These are phyloP conservation scores for Cladosporium sp. DNA, from an alignment of 2,329 filamentous ascomycete genomes.

Conservation along the genomic window DNA sequence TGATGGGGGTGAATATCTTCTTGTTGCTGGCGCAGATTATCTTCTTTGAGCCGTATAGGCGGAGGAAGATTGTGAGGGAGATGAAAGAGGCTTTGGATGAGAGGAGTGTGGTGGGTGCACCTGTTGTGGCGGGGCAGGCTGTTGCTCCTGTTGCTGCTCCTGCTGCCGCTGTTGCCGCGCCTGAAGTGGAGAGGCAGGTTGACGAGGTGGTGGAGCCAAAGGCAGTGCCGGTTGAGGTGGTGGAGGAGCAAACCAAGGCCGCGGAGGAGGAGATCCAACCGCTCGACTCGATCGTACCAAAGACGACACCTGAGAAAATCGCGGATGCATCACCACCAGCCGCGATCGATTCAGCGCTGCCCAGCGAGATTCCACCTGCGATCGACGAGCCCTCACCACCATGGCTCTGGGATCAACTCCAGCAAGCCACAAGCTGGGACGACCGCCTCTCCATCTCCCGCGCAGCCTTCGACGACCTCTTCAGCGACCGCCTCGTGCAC, in stretches of 20 bases:
- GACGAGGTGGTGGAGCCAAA: constrained; percentile 22
- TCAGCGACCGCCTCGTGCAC: constrained; percentile 43
- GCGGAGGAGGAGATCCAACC: not conserved
- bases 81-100: constrained; percentile 67
- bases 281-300: not conserved
- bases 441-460: constrained; percentile 13
- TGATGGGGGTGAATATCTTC: constrained; percentile 95
- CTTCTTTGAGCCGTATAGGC: constrained; percentile 88
- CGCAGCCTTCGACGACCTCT: constrained; percentile 26
- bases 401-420: constrained; percentile 3
- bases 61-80: constrained; percentile 74
- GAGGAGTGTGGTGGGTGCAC: constrained; percentile 47
- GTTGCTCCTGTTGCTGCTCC: constrained; percentile 2
- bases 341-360: not conserved
- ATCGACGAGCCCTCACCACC: not conserved
- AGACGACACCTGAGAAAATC: not conserved
- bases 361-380: not conserved
- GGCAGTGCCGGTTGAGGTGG: constrained; percentile 16
- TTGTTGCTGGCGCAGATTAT: constrained; percentile 70
- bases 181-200: constrained; percentile 21
- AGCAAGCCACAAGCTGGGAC: constrained; percentile 8
- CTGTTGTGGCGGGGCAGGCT: not conserved
- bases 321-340: not conserved
- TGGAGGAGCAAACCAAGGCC: constrained; percentile 1
- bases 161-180: constrained; percentile 6